phyloP scores from a whole-genome alignment of 768 basidiomycete genomes.

The Leccinum incarnatum region DNA sequence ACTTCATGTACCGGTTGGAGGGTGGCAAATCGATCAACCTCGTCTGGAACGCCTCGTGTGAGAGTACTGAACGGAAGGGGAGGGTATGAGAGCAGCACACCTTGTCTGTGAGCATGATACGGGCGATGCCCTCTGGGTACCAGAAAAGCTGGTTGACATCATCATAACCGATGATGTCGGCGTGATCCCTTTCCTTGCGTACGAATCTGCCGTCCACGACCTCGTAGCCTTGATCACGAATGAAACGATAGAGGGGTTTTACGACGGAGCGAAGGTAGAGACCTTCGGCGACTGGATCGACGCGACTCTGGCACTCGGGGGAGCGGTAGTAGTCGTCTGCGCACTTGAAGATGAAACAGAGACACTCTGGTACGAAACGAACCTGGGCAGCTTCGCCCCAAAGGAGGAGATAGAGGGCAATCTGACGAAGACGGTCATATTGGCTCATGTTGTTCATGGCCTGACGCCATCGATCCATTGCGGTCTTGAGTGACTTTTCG shows the following conservation, averaged over 20 bases:
- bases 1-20: constrained; percentile 92
- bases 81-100: constrained; percentile 36
- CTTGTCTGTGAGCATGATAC: constrained; percentile 87
- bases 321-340: constrained; percentile 99
- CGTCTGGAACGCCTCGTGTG: constrained; percentile 46
- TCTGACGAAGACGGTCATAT: constrained; percentile 94
- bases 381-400: constrained; percentile 99
- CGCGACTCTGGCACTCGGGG: constrained; percentile 92
- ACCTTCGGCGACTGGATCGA: constrained; percentile 92
- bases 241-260: constrained; percentile 94
- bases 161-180: constrained; percentile 95
- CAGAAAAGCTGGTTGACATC: constrained; percentile 99
- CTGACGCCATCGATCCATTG: constrained; percentile 90
- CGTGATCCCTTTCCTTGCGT: constrained; percentile 88
- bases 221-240: constrained; percentile 97
- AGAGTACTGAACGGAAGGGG: neutral
- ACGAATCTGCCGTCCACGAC: constrained; percentile 95
- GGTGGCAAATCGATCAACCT: constrained; percentile 90
- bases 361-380: constrained; percentile 91
- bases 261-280: constrained; percentile 89
- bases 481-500: constrained; percentile 71
- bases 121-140: constrained; percentile 98
- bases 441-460: constrained; percentile 99
- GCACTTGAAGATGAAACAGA: constrained; percentile 99
- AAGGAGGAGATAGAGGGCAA: constrained; percentile 91